A percentile compares a stretch with the other conserved stretches of the same genome.
phyloP scores from a whole-genome alignment of 2,329 filamentous ascomycete species.

The Nannizziopsis barbatae region DNA sequence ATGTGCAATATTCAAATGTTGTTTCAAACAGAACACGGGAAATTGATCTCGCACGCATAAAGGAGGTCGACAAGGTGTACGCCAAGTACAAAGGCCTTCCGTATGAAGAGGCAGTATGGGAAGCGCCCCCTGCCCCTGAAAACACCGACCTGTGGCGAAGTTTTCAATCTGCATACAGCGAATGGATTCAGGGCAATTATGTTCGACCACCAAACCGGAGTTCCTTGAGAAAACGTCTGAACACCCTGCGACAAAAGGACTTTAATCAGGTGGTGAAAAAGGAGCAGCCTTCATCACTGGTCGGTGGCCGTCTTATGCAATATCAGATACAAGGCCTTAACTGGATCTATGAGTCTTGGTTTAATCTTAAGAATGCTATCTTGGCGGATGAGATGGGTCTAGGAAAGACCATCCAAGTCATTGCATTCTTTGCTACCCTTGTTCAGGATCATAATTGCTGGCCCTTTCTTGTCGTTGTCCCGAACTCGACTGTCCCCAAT shows the following conservation, averaged over 20 bases:
- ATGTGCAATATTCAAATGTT: slow-evolving; percentile 57
- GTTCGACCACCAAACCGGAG: slow-evolving; percentile 48
- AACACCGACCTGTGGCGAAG: slow-evolving; percentile 60
- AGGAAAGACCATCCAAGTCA: slow-evolving; percentile 91
- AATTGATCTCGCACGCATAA: slow-evolving; percentile 59
- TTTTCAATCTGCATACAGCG: slow-evolving; percentile 71
- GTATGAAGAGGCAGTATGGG: slow-evolving; percentile 89
- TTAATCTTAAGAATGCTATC: slow-evolving; percentile 70
- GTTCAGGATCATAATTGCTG: slow-evolving; percentile 62
- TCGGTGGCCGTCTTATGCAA: slow-evolving; percentile 73
- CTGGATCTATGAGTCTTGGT: slow-evolving; percentile 89
- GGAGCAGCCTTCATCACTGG: slow-evolving; percentile 61
- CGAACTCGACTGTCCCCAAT: slow-evolving; percentile 92
- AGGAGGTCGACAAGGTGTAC: slow-evolving; percentile 59
- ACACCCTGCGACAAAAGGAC: slow-evolving; percentile 51
- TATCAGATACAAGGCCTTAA: slow-evolving; percentile 91
- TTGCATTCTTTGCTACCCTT: slow-evolving; percentile 66
- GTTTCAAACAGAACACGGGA: slow-evolving; percentile 49
- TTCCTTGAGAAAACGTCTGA: slow-evolving; percentile 56
- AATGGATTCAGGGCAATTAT: slow-evolving; percentile 71
- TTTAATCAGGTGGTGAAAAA: slow-evolving; percentile 60
- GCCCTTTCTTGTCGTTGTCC: slow-evolving; percentile 86
- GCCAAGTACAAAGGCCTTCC: slow-evolving; percentile 89
- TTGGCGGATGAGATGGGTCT: slow-evolving; percentile 97
- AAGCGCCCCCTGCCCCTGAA: slow-evolving; percentile 56